Percentiles rank a stretch among this genome's conserved stretches.
Conservation (phyloP, 2,329 filamentous ascomycete species). For the Diplodia sapinea region DNA sequence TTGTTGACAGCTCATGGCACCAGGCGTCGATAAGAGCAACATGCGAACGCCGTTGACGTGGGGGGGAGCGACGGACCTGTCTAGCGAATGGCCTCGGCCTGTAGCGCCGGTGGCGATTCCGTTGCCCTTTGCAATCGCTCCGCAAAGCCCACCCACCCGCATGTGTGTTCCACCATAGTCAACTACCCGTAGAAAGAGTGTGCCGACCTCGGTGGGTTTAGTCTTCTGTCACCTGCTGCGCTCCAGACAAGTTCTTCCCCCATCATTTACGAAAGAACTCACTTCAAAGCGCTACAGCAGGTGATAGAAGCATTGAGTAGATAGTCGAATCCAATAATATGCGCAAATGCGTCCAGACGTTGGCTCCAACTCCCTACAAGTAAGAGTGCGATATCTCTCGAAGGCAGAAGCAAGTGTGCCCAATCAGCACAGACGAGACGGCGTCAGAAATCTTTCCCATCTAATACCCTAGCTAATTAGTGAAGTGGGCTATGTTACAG, state of each 20-base stretch:
- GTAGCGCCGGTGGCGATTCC: neutral
- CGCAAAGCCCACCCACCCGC: no score
- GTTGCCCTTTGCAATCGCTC: neutral
- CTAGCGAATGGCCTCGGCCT: constrained; percentile 9
- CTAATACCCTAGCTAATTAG: constrained; percentile 29
- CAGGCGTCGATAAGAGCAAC: constrained; percentile 5
- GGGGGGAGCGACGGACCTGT: neutral
- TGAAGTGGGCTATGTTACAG: constrained; percentile 25
- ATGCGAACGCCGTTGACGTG: constrained; percentile 21
- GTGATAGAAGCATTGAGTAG: no score
- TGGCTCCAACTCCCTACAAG: no score
- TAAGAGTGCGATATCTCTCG: no score
- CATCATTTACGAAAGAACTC: neutral
- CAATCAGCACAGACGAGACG: neutral
- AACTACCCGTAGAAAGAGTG: no score
- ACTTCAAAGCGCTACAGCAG: neutral
- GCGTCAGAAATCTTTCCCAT: constrained; percentile 17
- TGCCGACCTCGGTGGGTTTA: no score
- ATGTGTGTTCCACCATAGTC: no score
- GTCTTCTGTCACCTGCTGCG: no score
- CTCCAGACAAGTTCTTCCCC: neutral
- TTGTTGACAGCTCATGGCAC: neutral
- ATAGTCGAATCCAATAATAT: no score
- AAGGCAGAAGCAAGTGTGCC: no score
- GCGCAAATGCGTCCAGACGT: no score